phyloP scores from a whole-genome alignment of 164 flowering plant species.

The Platanus orientalis region DNA sequence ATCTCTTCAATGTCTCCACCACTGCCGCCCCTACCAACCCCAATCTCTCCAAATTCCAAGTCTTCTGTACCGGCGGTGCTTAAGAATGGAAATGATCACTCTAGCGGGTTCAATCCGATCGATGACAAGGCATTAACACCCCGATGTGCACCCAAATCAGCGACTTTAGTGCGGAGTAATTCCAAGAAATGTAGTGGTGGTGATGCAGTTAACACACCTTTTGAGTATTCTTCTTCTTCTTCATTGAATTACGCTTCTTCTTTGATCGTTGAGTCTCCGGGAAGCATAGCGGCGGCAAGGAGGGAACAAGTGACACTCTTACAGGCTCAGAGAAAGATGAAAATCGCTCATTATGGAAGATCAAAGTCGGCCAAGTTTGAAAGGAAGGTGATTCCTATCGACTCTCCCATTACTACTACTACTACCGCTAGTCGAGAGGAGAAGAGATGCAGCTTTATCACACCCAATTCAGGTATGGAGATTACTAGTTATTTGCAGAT shows the following conservation, averaged over 20 bases:
- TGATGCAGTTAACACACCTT: conserved; percentile 3
- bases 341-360: conserved; percentile 87
- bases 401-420: conserved; percentile 9
- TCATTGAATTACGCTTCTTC: conserved; percentile 34
- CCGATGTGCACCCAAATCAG: conserved; percentile 10
- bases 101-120: conserved; percentile 39
- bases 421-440: conserved; percentile 24
- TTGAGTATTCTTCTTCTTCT: conserved; percentile 2
- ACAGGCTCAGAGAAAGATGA: conserved; percentile 71
- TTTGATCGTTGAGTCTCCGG: conserved; percentile 56
- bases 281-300: conserved; percentile 80
- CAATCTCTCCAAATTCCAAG: conserved; percentile 43
- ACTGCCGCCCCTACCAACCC: conserved; percentile 21
- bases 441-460: conserved; percentile 80
- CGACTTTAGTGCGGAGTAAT: conserved; percentile 30
- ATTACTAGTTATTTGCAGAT: background rate
- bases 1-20: conserved; percentile 20
- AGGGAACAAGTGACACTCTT: conserved; percentile 64
- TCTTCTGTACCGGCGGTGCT: conserved; percentile 39
- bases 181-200: conserved; percentile 22
- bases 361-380: conserved; percentile 54
- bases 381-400: conserved; percentile 29
- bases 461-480: conserved; percentile 72
- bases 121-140: conserved; percentile 34
- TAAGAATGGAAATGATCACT: conserved; percentile 42